Base-by-base conservation (phyloP, 768 basidiomycete genomes). In the Cyathus striatus region DNA sequence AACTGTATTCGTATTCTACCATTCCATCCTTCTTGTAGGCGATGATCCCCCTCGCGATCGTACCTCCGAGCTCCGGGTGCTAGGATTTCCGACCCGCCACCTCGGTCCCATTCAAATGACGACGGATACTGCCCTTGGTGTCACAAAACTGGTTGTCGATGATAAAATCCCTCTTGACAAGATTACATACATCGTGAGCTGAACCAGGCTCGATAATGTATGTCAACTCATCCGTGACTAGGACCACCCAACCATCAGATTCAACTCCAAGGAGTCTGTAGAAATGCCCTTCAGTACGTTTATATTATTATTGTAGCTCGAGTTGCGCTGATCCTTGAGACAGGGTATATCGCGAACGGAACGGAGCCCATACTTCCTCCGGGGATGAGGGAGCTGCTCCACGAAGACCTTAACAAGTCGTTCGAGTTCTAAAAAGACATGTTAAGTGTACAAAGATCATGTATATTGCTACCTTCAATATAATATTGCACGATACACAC, bases 251-350 rank as follows among this genome's bases (percentile, higher is more conserved):
- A 95, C 92, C 0, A 95, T 99, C 56, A 65, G 51, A 14, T 97
- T 98, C 72, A 88, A 86, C 53, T 59, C 76, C 3, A 83, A 80
- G 52, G 96, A 99, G 61, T 87, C 86, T 34, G 91, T 98, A 4
- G 92, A 97, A 65, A 99, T 99, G 96, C 96, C 96, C 0, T 99
- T 99, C 71, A 70, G 91, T 89, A 52, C 58, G 87, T 76, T 17
- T 24, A 20, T 27, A 12, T 22, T 23, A 5, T 32, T 23, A 18
- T 32, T 26, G 43, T 20, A 9, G 9, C 5, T 4, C 12, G 6
- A 16, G n/a, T 16, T 13, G 6, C 22, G 12, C 32, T 37, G 17
- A 43, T 38, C 32, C 14, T 6, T 21, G 39, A 10, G 26, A 5
- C 41, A 78, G 77, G 69, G 48, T 79, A 81, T 53, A 76, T 79